These are phyloP conservation scores for Ogataea ganodermae DNA, from an alignment of 805 yeast genomes.

Conservation along the genomic window DNA sequence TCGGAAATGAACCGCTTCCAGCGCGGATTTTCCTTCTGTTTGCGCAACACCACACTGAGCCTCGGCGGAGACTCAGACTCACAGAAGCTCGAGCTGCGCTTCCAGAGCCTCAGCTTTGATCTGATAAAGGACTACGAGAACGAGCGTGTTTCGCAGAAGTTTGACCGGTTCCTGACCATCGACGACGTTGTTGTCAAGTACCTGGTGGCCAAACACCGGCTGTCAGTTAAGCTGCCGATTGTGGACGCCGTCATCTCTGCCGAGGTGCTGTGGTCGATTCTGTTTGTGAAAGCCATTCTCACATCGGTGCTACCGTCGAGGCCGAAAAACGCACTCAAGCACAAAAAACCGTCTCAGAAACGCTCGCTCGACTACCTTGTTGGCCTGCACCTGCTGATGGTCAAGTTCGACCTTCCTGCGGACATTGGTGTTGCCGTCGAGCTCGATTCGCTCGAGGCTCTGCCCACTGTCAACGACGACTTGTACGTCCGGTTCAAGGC, in stretches of 20 bases:
- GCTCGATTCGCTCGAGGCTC: slow-evolving; percentile 29
- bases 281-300: slow-evolving; percentile 28
- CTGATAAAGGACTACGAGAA: slow-evolving; percentile 27
- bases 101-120: slow-evolving; percentile 12
- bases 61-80: slow-evolving; percentile 5
- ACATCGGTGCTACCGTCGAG: slow-evolving; percentile 16
- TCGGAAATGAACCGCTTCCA: slow-evolving; percentile 29
- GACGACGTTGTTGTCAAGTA: slow-evolving; percentile 19
- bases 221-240: slow-evolving; percentile 28
- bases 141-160: slow-evolving; percentile 12
- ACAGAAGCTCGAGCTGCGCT: slow-evolving; percentile 11
- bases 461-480: slow-evolving; percentile 21
- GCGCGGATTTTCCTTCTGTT: slow-evolving; percentile 29
- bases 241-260: slow-evolving; percentile 30
- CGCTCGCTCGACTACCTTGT: slow-evolving; percentile 20
- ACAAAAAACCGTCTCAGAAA: neutral
- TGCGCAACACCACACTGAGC: slow-evolving; percentile 3
- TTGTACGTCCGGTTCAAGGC: slow-evolving; percentile 24
- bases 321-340: too few species aligned
- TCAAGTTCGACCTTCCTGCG: slow-evolving; percentile 30
- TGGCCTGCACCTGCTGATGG: slow-evolving; percentile 27
- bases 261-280: slow-evolving; percentile 35
- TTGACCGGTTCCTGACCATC: slow-evolving; percentile 15
- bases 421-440: slow-evolving; percentile 32
- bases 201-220: slow-evolving; percentile 13